Evolutionary conservation across 1,284 basidiomycete species (phyloP).

Genomic region (Sporisorium graminicola): DNA sequence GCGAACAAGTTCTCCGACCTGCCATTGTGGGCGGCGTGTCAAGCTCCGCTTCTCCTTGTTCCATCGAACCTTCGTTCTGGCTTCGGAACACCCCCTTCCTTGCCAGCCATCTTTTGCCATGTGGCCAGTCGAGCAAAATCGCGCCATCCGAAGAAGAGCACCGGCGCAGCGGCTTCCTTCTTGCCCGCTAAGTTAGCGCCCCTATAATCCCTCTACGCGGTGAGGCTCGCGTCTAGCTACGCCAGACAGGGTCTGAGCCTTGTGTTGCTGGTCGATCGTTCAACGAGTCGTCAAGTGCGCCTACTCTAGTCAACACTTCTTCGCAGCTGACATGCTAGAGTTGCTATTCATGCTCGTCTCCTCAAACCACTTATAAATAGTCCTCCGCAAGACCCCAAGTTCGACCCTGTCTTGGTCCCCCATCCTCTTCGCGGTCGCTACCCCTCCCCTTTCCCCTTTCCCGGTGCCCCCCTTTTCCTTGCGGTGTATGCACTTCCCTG

Average conservation of each 20-base stretch:
- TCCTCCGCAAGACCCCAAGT: neutral
- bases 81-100: constrained; percentile 35
- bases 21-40: neutral
- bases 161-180: neutral
- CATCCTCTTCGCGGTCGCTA: constrained; percentile 14
- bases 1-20: constrained; percentile 4
- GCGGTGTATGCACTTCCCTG: neutral
- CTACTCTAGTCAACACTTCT: neutral
- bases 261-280: too few relatives aligned
- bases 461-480: neutral
- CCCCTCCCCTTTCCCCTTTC: constrained; percentile 2
- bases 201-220: neutral
- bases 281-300: neutral
- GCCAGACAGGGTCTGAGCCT: constrained; percentile 4
- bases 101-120: constrained; percentile 18
- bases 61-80: constrained; percentile 36
- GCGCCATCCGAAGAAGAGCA: neutral
- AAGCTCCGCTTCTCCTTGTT: constrained; percentile 26
- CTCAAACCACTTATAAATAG: constrained; percentile 11
- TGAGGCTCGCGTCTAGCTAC: neutral
- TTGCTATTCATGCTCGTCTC: neutral
- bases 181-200: neutral
- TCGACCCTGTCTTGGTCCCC: neutral
- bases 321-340: neutral
- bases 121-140: neutral